Evolutionary conservation across 2,329 filamentous ascomycete species (phyloP), one percentile per base, ranked within the genome.

Genomic region (Xylaria sp.): DNA sequence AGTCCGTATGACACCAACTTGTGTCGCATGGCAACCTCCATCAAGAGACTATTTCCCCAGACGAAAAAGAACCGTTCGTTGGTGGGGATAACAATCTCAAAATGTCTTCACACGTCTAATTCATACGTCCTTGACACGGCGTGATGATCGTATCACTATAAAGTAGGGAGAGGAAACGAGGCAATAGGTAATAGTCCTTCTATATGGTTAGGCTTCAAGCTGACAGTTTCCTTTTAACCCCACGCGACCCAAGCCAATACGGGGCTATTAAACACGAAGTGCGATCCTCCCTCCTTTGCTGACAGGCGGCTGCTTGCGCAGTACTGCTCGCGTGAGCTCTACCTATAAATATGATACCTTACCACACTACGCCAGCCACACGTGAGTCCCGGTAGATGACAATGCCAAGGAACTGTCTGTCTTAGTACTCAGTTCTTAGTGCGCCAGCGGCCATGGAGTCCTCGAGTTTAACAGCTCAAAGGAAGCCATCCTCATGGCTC

Each of bases 361-460:
- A 25, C 48, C 5, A 37, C 47, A 47, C 42, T 61, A n/a, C 13
- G 50, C 60, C 32, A 57, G 40, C 51, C 21, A 37, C 67, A 66
- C 60, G 60, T 63, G 61, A 68, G 58, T 44, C 25, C 48, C 68
- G 64, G 64, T 65, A 57, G 29, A 29, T 66, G 61, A 58, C 65
- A 48, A 25, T 32, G 62, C 58, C 62, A 50, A 65, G 27, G 16
- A 29, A 44, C 55, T 23, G 29, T 42, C 55, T 44, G 59, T 40
- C 42, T 60, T 25, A 59, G 48, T 18, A 13, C 47, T 40, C 21
- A 16, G 10, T 29, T 50, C n/a, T 32, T 21, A 9, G 9, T 5
- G 23, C n/a, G 8, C 48, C 16, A 23, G 44, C 13, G 12, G 16
- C n/a, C 12, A 53, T 12, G 1, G 4, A 27, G 37, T 55, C 10